Evolutionary conservation across 192 early-diverging fungal species (phyloP).

Genomic region (Coemansia sp.): DNA sequence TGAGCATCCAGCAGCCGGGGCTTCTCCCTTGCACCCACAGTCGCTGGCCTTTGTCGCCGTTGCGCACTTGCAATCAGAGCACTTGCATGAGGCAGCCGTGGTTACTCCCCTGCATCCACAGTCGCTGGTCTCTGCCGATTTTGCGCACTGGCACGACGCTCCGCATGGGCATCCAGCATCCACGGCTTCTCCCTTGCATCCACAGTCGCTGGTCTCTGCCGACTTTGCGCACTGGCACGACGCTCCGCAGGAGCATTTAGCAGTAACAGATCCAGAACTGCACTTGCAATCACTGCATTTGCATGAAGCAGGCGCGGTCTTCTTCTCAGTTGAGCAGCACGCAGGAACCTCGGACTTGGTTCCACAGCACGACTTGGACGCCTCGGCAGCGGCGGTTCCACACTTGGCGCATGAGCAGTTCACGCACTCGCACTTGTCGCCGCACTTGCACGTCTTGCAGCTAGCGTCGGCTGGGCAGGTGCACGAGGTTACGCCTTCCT

Average conservation of each 20-base stretch:
- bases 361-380: slow-evolving; percentile 11
- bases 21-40: slow-evolving; percentile 23
- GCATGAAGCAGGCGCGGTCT: slow-evolving; percentile 1
- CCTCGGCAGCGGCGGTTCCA: not conserved
- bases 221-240: slow-evolving; percentile 10
- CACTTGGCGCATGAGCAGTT: slow-evolving; percentile 13
- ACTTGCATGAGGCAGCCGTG: too few relatives aligned
- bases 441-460: slow-evolving; percentile 36
- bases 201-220: not conserved
- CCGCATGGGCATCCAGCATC: slow-evolving; percentile 16
- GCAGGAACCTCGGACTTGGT: slow-evolving; percentile 2
- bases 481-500: slow-evolving; percentile 26
- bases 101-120: slow-evolving; percentile 23
- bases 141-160: slow-evolving; percentile 15
- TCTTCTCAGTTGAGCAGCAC: slow-evolving; percentile 16
- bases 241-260: slow-evolving; percentile 13
- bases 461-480: slow-evolving; percentile 11
- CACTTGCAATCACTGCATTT: slow-evolving; percentile 13
- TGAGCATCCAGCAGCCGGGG: not conserved
- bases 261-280: not conserved
- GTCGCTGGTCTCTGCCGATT: not conserved
- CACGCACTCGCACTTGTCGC: slow-evolving; percentile 28
- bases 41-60: slow-evolving; percentile 1
- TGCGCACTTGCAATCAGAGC: not conserved
- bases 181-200: slow-evolving; percentile 7